Evolutionary conservation across 805 yeast genomes (phyloP), one percentile per base, ranked within the genome.

Genomic region (Suhomyces sp.): DNA sequence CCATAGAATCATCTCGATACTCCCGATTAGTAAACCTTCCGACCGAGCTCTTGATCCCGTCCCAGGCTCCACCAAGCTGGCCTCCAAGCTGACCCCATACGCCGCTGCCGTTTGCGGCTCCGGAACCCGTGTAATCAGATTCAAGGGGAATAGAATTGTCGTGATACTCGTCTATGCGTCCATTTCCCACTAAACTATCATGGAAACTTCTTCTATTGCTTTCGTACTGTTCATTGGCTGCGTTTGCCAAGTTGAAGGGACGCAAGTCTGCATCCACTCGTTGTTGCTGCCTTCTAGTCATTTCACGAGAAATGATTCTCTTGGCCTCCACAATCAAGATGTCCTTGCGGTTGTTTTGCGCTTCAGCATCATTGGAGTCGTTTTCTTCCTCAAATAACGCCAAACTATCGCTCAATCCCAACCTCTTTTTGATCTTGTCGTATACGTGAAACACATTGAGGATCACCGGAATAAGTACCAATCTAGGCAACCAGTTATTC

Each of bases 401-500:
- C 67, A 77, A 78, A 12, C 66, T 58, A 48, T 71, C 76, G 49
- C 67, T 65, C 45, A 78, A 59, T 1, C 79, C 78, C 19, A 72
- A 50, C 49, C 58, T 60, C 47, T 65, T 60, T 59, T 82, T 85
- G 17, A 87, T 57, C 54, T 74, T 79, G 54, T 86, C 92, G 67
- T 86, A 87, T n/a, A 87, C 71, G 58, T 85, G 80, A 65, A 89
- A 86, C 17, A 75, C 58, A 1, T 92, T 81, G 44, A 90, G 66
- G 1, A 81, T 57, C 6, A 89, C 79, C 1, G 96, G 96, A n/a
- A 90, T 68, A 13, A 90, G 57, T 9, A 89, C 76, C 19, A 90
- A 73, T 57, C 96, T 75, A 1, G 96, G 96, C n/a, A 88, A 69
- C 76, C 88, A 75, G 57, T 84, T 83, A 66, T 88, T 88, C 68